Evolutionary conservation across 495 filamentous ascomycete species (phyloP).

Genomic region (Podospora australis): DNA sequence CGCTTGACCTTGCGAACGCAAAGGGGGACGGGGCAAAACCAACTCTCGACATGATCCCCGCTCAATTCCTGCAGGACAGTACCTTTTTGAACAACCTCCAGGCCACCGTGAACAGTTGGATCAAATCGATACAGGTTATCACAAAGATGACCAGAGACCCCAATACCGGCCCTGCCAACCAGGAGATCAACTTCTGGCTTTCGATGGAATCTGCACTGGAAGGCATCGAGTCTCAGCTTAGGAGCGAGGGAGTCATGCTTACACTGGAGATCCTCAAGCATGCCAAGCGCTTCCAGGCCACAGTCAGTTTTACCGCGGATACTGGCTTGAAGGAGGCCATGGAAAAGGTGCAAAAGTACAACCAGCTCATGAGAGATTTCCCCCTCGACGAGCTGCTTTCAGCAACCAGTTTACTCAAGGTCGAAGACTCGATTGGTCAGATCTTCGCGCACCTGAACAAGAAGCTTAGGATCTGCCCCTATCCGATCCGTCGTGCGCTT

Average conservation of each 20-base stretch:
- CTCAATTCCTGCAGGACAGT: conserved; percentile 68
- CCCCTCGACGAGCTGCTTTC: conserved; percentile 90
- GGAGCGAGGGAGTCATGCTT: conserved; percentile 80
- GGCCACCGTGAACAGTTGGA: conserved; percentile 90
- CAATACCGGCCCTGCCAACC: conserved; percentile 79
- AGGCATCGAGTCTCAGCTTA: conserved; percentile 78
- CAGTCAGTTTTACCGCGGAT: conserved; percentile 90
- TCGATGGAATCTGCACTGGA: conserved; percentile 90
- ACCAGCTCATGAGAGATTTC: conserved; percentile 96
- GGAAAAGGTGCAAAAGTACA: conserved; percentile 95
- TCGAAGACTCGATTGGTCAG: conserved; percentile 78
- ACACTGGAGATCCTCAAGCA: conserved; percentile 91
- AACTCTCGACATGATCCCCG: conserved; percentile 68
- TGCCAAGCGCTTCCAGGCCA: conserved; percentile 94
- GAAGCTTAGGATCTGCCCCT: conserved; percentile 89
- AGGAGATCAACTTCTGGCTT: conserved; percentile 98
- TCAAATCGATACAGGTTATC: conserved; percentile 95
- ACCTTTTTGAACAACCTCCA: conserved; percentile 91
- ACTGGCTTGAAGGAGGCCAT: conserved; percentile 91
- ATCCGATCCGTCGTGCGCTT: conserved; percentile 85
- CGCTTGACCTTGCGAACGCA: conserved; percentile 65
- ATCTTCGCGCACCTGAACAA: conserved; percentile 95
- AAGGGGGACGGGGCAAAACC: conserved; percentile 57
- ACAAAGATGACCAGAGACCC: conserved; percentile 90
- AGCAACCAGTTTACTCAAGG: conserved; percentile 79